Evolutionary conservation across 768 basidiomycete genomes (phyloP), one percentile per base, ranked within the genome.

Genomic region (Leccinum incarnatum): DNA sequence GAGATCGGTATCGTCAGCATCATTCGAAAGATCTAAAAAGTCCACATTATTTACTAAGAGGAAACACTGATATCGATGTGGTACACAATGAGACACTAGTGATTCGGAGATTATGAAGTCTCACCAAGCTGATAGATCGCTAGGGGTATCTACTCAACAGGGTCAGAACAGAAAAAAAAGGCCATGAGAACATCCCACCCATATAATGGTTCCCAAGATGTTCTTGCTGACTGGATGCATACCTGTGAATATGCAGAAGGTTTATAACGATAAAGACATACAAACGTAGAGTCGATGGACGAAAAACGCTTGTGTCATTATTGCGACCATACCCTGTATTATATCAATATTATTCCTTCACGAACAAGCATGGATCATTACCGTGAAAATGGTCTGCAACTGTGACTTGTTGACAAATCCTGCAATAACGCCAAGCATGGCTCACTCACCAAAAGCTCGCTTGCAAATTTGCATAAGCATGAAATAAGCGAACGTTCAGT

Each of bases 81-180:
- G 40, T 42, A 42, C n/a, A 42, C 9, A 42, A 42, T 42, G 40
- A 42, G 40, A 42, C 40, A 42, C 32, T 1, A 42, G n/a, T n/a
- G n/a, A 2, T n/a, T 42, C 9, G n/a, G 40, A n/a, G n/a, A 42
- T n/a, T n/a, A 42, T n/a, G 0, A 32, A 14, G 15, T 47, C 58
- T 55, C 42, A 59, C 58, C 54, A 11, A 59, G 40, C 6, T 51
- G 54, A 21, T 47, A 59, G 14, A 48, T 21, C 19, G 50, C 45
- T 12, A 34, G 3, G 17, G 54, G 58, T n/a, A 55, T 11, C 58
- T 59, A 42, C n/a, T 29, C 17, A 5, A 30, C 12, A 45, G 4
- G 12, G 29, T 4, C 40, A 42, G 40, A 42, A n/a, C n/a, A n/a
- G n/a, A 42, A n/a, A n/a, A 30, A 42, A 42, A n/a, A 42, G 9